A percentile compares a stretch with the other conserved stretches of the same genome.
These are phyloP conservation scores for Penicillium vulpinum DNA, from an alignment of 2,329 filamentous ascomycete species.

Conservation along the genomic window DNA sequence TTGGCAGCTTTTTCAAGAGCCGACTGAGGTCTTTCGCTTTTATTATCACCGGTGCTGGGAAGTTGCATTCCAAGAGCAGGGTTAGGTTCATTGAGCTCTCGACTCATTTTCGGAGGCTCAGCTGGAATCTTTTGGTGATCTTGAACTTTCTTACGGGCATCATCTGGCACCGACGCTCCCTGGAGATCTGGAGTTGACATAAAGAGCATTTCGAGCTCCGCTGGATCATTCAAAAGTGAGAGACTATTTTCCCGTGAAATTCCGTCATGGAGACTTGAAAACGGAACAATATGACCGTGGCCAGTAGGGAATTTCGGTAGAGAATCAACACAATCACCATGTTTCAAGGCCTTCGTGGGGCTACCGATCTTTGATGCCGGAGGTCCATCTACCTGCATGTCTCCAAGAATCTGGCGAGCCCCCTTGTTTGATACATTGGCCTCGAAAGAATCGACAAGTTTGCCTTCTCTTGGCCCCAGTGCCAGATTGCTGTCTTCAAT, in stretches of 20 bases:
- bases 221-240: slow-evolving; percentile 22
- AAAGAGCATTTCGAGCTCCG: slow-evolving; percentile 33
- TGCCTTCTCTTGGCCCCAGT: neutral
- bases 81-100: neutral
- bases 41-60: neutral
- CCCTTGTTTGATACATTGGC: neutral
- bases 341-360: neutral
- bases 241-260: slow-evolving; percentile 16
- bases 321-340: neutral
- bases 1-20: neutral
- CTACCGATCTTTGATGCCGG: neutral
- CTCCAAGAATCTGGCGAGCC: neutral
- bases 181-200: slow-evolving; percentile 16
- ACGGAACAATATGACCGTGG: slow-evolving; percentile 32
- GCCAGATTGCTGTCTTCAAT: neutral
- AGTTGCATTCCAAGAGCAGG: neutral
- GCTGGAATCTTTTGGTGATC: neutral
- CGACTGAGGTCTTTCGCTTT: neutral
- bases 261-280: slow-evolving; percentile 31
- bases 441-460: neutral
- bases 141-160: neutral
- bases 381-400: neutral
- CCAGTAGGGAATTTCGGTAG: slow-evolving; percentile 5
- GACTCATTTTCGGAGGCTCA: neutral
- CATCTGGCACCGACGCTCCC: neutral